Conservation (phyloP, 1,139 yeast species). For the Scheffersomyces illinoinensis region DNA sequence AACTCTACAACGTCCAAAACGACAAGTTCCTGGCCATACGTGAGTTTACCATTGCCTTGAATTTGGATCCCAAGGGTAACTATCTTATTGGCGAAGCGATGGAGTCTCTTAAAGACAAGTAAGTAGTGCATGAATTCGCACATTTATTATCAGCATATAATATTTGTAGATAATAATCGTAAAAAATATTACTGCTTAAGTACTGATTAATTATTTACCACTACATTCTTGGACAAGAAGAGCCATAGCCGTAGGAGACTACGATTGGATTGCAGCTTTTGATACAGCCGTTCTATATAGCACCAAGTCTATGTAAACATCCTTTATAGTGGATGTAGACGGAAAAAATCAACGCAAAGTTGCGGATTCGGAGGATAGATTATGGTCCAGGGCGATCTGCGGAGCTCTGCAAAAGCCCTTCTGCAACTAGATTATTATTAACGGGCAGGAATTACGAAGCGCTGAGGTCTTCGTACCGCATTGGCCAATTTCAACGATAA, state of each 20-base stretch:
- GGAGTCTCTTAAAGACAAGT: slow-evolving; percentile 46
- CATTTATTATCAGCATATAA: not conserved
- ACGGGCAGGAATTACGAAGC: not conserved
- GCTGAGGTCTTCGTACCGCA: not conserved
- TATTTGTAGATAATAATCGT: not conserved
- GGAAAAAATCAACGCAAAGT: not conserved
- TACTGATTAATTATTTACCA: not conserved
- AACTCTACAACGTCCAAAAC: slow-evolving; percentile 75
- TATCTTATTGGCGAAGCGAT: slow-evolving; percentile 84
- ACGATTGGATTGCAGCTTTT: not conserved
- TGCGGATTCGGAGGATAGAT: not conserved
- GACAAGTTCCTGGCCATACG: slow-evolving; percentile 77
- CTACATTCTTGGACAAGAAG: not conserved
- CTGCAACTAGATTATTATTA: not conserved
- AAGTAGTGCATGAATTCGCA: not conserved
- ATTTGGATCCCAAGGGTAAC: slow-evolving; percentile 91
- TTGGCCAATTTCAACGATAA: too few relatives aligned
- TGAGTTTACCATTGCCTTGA: slow-evolving; percentile 86
- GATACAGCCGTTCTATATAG: not conserved
- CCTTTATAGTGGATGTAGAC: not conserved
- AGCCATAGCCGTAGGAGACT: not conserved
- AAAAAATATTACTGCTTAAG: too few relatives aligned
- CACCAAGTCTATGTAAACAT: not conserved
- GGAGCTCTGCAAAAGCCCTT: not conserved
- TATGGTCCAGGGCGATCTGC: not conserved